These are phyloP conservation scores for Cladobotryum mycophilum DNA, from an alignment of 2,329 filamentous ascomycete species.

Conservation along the genomic window DNA sequence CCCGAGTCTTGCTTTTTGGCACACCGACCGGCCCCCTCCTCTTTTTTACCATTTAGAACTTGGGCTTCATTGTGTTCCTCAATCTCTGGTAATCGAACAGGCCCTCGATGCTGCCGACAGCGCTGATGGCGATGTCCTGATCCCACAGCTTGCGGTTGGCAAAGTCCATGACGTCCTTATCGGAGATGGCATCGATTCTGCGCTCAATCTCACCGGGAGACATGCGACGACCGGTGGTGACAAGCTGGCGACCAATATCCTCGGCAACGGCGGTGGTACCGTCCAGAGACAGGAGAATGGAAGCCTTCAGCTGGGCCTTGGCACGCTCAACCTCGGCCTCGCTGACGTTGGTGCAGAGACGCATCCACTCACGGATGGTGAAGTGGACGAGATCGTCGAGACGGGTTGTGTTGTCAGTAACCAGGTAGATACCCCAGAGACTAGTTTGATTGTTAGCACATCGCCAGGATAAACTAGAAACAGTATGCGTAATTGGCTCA, in stretches of 20 bases:
- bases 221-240: slow-evolving; percentile 92
- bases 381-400: slow-evolving; percentile 98
- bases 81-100: slow-evolving; percentile 71
- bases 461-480: not conserved
- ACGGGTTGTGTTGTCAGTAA: slow-evolving; percentile 78
- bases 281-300: slow-evolving; percentile 92
- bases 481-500: not conserved
- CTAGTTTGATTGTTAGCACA: slow-evolving; percentile 40
- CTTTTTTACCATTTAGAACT: slow-evolving; percentile 41
- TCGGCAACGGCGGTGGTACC: slow-evolving; percentile 96
- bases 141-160: slow-evolving; percentile 95
- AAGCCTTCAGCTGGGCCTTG: slow-evolving; percentile 98
- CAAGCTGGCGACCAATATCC: slow-evolving; percentile 96
- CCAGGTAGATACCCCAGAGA: slow-evolving; percentile 99
- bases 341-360: slow-evolving; percentile 81
- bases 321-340: slow-evolving; percentile 93
- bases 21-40: slow-evolving; percentile 22
- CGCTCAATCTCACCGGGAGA: slow-evolving; percentile 91
- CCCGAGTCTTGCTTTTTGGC: slow-evolving; percentile 35
- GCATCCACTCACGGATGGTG: slow-evolving; percentile 95
- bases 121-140: slow-evolving; percentile 88
- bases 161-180: slow-evolving; percentile 96
- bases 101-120: slow-evolving; percentile 88
- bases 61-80: slow-evolving; percentile 82
- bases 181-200: slow-evolving; percentile 78